Evolutionary conservation across 192 early-diverging fungal genomes (phyloP), one percentile per base, ranked within the genome.

Genomic region (Coemansia interrupta): DNA sequence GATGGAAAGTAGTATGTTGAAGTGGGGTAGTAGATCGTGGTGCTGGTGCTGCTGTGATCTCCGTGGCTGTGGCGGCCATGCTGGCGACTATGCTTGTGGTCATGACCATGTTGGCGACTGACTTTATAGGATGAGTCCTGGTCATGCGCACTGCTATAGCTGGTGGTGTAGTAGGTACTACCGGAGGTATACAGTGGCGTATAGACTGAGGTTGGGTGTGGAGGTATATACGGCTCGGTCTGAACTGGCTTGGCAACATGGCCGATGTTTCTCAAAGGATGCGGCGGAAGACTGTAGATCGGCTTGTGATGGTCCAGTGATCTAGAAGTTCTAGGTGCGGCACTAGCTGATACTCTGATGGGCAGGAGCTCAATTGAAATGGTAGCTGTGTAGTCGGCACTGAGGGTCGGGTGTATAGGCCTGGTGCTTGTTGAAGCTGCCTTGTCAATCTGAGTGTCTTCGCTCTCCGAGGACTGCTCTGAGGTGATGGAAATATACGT

Each of bases 1-100:
- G 30, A 11, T 5, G 58, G 36, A 23, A 59, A 46, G 11, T 36
- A 18, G 45, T 48, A 58, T 5, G 39, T 47, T 30, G 10, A 22
- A 0, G 18, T 26, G 5, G 44, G 26, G 4, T 26, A 26, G 26
- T 26, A 26, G 23, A 29, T 15, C n/a, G 15, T 28, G 28, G 2
- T 52, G 28, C 13, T 32, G 24, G 14, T 52, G 24, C 40, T 42
- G 40, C 11, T 42, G 40, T 42, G 26, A 26, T 26, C 26, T 26
- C 4, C 4, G 26, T 26, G 26, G 4, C 26, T 26, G 26, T 26
- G 26, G 26, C 26, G 26, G 7, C 45, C 45, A 47, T 47, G 45
- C 5, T 22, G 20, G 22, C 24, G 45, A n/a, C 45, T 14, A 26
- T 26, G 26, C 26, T 26, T 26, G 26, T 26, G 26, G 4, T 26